A percentile compares a stretch with the other conserved stretches of the same genome.
Evolutionary conservation across 2,329 filamentous ascomycete genomes (phyloP).

Genomic region (Fusarium falciforme): DNA sequence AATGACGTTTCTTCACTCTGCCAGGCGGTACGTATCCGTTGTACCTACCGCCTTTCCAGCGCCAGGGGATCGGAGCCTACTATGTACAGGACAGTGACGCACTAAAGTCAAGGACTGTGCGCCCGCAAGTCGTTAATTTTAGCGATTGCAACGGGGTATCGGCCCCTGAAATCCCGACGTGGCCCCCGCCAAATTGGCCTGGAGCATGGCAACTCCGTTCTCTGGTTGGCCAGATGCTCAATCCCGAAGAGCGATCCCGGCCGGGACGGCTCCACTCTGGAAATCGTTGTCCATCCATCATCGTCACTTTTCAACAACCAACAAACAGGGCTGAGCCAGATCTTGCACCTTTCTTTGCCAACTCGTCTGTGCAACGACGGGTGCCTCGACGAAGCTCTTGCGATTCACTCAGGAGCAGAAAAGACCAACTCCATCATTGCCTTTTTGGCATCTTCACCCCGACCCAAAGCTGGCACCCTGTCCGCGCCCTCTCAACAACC

Average conservation of each 20-base stretch:
- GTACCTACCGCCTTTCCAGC: slow-evolving; percentile 10
- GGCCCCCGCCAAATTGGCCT: slow-evolving; percentile 37
- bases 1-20: slow-evolving; percentile 24
- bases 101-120: not conserved
- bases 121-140: slow-evolving; percentile 23
- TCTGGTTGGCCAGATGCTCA: slow-evolving; percentile 26
- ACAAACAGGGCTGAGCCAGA: slow-evolving; percentile 30
- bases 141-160: slow-evolving; percentile 29
- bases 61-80: not conserved
- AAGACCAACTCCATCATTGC: not conserved
- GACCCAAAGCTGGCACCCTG: not conserved
- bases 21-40: slow-evolving; percentile 18
- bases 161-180: slow-evolving; percentile 38
- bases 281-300: slow-evolving; percentile 39
- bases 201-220: slow-evolving; percentile 9
- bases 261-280: slow-evolving; percentile 34
- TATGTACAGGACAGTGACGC: not conserved
- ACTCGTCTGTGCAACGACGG: slow-evolving; percentile 8
- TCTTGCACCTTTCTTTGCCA: slow-evolving; percentile 20
- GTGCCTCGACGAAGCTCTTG: not conserved
- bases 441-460: not conserved
- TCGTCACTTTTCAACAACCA: slow-evolving; percentile 40
- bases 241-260: slow-evolving; percentile 24
- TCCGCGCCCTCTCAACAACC: not conserved
- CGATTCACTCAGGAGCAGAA: not conserved